A percentile compares a stretch with the other conserved stretches of the same genome.
phyloP scores from a whole-genome alignment of 768 basidiomycete genomes.

The Lactarius akahatsu region DNA sequence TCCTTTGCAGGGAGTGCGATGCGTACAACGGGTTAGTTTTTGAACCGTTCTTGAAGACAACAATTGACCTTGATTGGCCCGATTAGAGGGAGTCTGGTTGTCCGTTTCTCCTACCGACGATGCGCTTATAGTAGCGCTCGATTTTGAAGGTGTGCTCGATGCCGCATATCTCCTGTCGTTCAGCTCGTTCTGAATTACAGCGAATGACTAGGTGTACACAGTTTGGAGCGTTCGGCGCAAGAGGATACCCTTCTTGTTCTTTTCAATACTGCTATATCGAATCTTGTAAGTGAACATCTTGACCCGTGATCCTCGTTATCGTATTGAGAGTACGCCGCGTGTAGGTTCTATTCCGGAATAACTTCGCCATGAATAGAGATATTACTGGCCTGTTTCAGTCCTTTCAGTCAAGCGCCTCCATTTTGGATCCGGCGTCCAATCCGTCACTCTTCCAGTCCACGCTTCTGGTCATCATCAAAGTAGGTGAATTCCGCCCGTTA shows the following conservation, averaged over 20 bases:
- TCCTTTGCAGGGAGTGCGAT: slow-evolving; percentile 67
- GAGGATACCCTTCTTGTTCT: slow-evolving; percentile 63
- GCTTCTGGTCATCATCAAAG: slow-evolving; percentile 66
- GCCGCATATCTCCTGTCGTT: no score
- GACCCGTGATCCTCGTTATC: background rate
- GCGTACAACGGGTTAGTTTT: slow-evolving; percentile 48
- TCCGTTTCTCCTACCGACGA: slow-evolving; percentile 62
- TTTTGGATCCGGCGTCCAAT: slow-evolving; percentile 59
- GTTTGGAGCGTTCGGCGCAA: slow-evolving; percentile 61
- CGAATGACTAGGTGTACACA: slow-evolving; percentile 50
- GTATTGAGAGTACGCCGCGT: background rate
- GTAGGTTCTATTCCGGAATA: slow-evolving; percentile 66
- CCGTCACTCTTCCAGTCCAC: slow-evolving; percentile 60
- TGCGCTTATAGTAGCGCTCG: slow-evolving; percentile 54
- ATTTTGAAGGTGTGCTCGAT: slow-evolving; percentile 53
- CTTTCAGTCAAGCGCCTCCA: slow-evolving; percentile 55
- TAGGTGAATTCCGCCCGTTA: slow-evolving; percentile 19
- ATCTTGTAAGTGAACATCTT: slow-evolving; percentile 43
- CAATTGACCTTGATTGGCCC: background rate
- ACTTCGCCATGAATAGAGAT: slow-evolving; percentile 61
- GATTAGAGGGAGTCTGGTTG: slow-evolving; percentile 61
- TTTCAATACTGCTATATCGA: slow-evolving; percentile 66
- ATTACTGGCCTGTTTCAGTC: slow-evolving; percentile 62
- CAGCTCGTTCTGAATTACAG: background rate
- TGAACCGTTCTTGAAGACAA: background rate